Base-by-base conservation (phyloP, 1,284 basidiomycete genomes). In the Apiotrichum domesticum region DNA sequence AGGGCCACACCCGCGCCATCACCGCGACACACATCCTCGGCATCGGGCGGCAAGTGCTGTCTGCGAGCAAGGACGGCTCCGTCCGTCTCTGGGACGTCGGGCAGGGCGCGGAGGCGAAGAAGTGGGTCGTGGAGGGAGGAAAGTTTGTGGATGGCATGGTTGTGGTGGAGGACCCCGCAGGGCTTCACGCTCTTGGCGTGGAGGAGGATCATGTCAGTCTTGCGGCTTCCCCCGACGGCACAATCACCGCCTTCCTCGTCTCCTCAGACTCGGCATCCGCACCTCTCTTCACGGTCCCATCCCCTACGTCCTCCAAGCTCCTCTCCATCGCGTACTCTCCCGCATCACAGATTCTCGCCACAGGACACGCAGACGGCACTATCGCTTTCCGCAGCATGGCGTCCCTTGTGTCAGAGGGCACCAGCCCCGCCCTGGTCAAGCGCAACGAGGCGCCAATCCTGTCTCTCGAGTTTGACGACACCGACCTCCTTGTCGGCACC, bases 71-170 rank as follows among this genome's bases (percentile, higher is more conserved):
- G 55, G 89, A 92, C 68, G 83, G 84, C 2, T 85, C 84, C 0
- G 70, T 90, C 15, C 80, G 85, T 34, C 75, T 88, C 4, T 93
- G 88, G 88, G 86, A 90, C 64, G 83, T 90, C 3, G 79, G 82
- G 3, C 77, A 79, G 5, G 83, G 80, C 10, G 72, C 73, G 37
- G 80, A 82, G 66, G 80, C 83, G 45, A 73, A 79, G 58, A 62
- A 74, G 34, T 71, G 72, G 70, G 47, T 44, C 2, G 52, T 64
- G 8, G 59, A 49, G 5, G 69, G 70, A 43, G 68, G 77, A 45
- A 59, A 45, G 21, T 55, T 61, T 2, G 59, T 73, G 0, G 72
- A 73, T 32, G 63, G 43, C 11, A 51, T 76, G 32, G 58, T 66
- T 1, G 48, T 69, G 6, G 53, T 73, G 1, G 59, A 63, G 6